Conservation (phyloP, 768 basidiomycete genomes). For the Lentinula edodes region DNA sequence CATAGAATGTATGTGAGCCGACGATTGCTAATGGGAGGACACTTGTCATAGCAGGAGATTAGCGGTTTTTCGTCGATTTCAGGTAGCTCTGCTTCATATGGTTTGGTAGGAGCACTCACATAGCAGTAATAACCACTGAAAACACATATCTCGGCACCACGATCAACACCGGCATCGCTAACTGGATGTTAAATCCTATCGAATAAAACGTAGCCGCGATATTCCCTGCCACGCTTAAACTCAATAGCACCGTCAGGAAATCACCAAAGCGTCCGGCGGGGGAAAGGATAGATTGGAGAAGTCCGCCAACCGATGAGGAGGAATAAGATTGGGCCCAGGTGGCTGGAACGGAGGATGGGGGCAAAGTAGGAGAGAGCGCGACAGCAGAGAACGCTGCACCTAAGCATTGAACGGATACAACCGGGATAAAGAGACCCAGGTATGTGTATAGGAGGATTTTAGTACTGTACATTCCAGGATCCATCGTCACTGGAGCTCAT, state of each 20-base stretch:
- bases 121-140: conserved; percentile 62
- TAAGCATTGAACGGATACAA: conserved; percentile 32
- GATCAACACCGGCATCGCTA: conserved; percentile 53
- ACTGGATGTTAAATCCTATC: conserved; percentile 67
- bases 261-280: conserved; percentile 71
- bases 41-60: conserved; percentile 24
- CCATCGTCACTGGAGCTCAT: neutral
- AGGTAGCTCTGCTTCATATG: too few relatives aligned
- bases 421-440: conserved; percentile 60
- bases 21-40: conserved; percentile 71
- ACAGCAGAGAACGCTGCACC: conserved; percentile 68
- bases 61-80: too few relatives aligned
- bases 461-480: neutral
- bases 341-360: conserved; percentile 35
- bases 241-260: conserved; percentile 75
- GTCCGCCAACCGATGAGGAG: conserved; percentile 59
- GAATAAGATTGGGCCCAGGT: conserved; percentile 57
- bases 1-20: conserved; percentile 69
- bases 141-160: conserved; percentile 73
- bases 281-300: conserved; percentile 65
- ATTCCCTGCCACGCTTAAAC: conserved; percentile 77
- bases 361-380: conserved; percentile 14
- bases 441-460: conserved; percentile 61
- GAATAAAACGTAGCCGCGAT: conserved; percentile 83
- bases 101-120: conserved; percentile 36